Base-by-base conservation (phyloP, 768 basidiomycete species). In the Ephemerocybe angulata region DNA sequence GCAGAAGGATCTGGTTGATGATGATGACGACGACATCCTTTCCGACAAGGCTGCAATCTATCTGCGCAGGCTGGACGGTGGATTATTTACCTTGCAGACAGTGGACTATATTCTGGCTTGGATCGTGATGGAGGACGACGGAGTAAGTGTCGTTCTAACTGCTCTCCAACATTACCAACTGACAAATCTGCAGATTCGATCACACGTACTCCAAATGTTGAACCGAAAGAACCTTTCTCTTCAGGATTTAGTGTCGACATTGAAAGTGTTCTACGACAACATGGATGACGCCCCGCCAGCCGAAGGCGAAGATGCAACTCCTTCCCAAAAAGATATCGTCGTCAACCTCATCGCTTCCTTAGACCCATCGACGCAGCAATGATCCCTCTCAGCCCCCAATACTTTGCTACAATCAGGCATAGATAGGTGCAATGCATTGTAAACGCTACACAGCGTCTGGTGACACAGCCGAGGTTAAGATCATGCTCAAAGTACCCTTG, bases 101-200 rank as follows among this genome's bases (percentile, higher is more conserved):
- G 82, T 93, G 37, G 96, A 98, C 68, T 98, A 95, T 62, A 89
- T 98, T 56, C 71, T 98, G 35, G 93, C 90, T 4, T 99, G 97
- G 97, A 71, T 98, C 25, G 81, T 85, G 53, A 95, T 98, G 94
- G 97, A 99, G 71, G 96, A 98, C 62, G 96, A 98, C 62, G 97
- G 96, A 33, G 97, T 97, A 73, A 53, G 90, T 70, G 3, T 0
- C 56, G 13, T 57, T 48, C 11, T 15, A 17, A n/a, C 40, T 27
- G 12, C 43, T 19, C 5, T 40, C 2, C 19, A 10, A 15, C 17
- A 17, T 22, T 46, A 6, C 4, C 7, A 21, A 19, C 29, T 40
- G 17, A 56, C 21, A 21, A 27, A 17, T n/a, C 37, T 27, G 21
- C 62, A 98, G 96, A 85, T 94, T 50, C 87, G 85, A 46, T 72